phyloP scores from a whole-genome alignment of 2,329 filamentous ascomycete species.

The Leptographium procerum region DNA sequence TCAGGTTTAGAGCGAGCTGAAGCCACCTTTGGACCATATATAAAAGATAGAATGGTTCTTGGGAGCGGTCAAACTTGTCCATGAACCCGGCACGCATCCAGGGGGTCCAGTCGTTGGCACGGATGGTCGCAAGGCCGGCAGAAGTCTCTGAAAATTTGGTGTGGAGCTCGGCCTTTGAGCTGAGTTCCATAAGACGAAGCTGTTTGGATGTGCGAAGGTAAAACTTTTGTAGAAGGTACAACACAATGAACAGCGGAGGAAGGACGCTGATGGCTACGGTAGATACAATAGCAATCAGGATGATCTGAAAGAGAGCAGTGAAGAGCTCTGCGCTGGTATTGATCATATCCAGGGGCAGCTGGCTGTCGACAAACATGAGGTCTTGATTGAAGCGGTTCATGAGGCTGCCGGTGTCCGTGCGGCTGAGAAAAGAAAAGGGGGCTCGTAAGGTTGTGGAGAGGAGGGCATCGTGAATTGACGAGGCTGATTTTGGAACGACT shows the following conservation, averaged over 20 bases:
- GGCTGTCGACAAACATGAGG: conserved; percentile 28
- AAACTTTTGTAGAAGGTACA: conserved; percentile 33
- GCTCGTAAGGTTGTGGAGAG: neutral
- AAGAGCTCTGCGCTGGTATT: conserved; percentile 20
- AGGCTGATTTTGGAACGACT: neutral
- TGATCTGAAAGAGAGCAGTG: conserved; percentile 28
- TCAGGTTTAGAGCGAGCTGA: conserved; percentile 23
- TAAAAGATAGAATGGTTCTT: conserved; percentile 44
- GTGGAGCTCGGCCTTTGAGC: conserved; percentile 37
- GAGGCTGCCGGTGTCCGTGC: neutral
- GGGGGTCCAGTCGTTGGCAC: conserved; percentile 42
- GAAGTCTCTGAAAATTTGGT: conserved; percentile 31
- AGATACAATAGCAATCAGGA: conserved; percentile 31
- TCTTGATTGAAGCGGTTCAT: conserved; percentile 27
- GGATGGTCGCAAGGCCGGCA: conserved; percentile 34
- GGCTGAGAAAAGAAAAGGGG: neutral
- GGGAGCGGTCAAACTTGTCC: conserved; percentile 37
- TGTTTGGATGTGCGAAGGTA: conserved; percentile 41
- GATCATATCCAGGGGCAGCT: neutral
- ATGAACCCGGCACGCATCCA: conserved; percentile 31
- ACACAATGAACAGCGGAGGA: conserved; percentile 26
- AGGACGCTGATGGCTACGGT: conserved; percentile 27
- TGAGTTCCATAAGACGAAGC: conserved; percentile 37
- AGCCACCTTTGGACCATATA: conserved; percentile 45
- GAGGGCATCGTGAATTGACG: neutral